A percentile compares a stretch with the other conserved stretches of the same genome.
Evolutionary conservation across 1,284 basidiomycete species (phyloP).

Genomic region (Papiliotrema laurentii): DNA sequence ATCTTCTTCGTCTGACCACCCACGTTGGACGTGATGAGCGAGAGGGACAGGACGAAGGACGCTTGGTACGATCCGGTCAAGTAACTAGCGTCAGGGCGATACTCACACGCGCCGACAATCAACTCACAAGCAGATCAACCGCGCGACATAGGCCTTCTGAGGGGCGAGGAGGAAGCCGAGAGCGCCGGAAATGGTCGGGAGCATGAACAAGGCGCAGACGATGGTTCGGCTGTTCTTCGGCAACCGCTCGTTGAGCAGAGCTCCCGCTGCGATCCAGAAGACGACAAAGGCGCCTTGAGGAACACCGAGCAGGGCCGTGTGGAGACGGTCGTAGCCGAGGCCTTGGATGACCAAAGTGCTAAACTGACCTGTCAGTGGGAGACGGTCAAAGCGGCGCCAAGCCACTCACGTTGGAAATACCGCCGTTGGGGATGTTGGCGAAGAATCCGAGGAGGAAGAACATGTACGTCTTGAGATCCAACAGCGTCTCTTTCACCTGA

Average conservation of each 20-base stretch:
- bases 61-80: slow-evolving; percentile 51
- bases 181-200: slow-evolving; percentile 45
- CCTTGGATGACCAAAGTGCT: slow-evolving; percentile 46
- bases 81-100: slow-evolving; percentile 22
- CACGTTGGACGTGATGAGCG: slow-evolving; percentile 52
- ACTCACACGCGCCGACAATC: neutral
- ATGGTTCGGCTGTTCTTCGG: slow-evolving; percentile 41
- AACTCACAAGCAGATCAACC: slow-evolving; percentile 56
- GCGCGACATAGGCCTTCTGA: slow-evolving; percentile 40
- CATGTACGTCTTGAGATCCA: slow-evolving; percentile 41
- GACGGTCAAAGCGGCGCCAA: neutral
- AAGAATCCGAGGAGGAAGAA: slow-evolving; percentile 42
- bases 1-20: slow-evolving; percentile 53
- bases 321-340: slow-evolving; percentile 38
- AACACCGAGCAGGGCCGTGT: slow-evolving; percentile 45
- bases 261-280: slow-evolving; percentile 40
- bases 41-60: slow-evolving; percentile 51
- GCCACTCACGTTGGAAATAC: slow-evolving; percentile 33
- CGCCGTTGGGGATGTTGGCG: slow-evolving; percentile 47
- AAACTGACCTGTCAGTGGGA: slow-evolving; percentile 20
- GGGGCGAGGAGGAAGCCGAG: slow-evolving; percentile 49
- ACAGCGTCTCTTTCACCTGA: slow-evolving; percentile 47
- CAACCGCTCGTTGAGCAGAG: slow-evolving; percentile 37
- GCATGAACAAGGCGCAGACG: slow-evolving; percentile 44
- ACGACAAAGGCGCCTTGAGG: slow-evolving; percentile 45